A percentile compares a stretch with the other conserved stretches of the same genome.
These are phyloP conservation scores for Ascoidea rubescens DNA, from an alignment of 805 yeast genomes.

Conservation along the genomic window DNA sequence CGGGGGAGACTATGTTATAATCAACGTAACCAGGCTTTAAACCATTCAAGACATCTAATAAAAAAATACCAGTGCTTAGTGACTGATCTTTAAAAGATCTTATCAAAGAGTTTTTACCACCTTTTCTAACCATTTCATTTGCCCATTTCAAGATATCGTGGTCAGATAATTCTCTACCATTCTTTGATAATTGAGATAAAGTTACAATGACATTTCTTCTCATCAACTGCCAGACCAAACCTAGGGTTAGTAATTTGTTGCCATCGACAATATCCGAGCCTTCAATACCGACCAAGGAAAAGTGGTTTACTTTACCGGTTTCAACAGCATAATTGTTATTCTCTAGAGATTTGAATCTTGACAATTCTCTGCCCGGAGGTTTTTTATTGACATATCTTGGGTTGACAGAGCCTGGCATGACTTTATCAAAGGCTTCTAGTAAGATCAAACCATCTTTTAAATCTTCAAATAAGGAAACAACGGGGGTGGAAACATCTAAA, in stretches of 20 bases:
- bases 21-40: conserved; percentile 96
- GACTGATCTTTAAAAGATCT: conserved; percentile 81
- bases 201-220: conserved; percentile 87
- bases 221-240: conserved; percentile 97
- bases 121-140: conserved; percentile 68
- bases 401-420: conserved; percentile 84
- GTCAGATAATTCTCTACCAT: conserved; percentile 70
- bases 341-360: conserved; percentile 90
- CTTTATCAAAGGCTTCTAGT: conserved; percentile 90
- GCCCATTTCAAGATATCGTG: conserved; percentile 90
- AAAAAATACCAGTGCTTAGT: conserved; percentile 63
- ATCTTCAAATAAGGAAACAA: conserved; percentile 83
- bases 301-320: conserved; percentile 81
- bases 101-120: conserved; percentile 58
- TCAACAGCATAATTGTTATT: conserved; percentile 98
- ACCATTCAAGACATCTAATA: conserved; percentile 84
- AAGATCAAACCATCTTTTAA: conserved; percentile 83
- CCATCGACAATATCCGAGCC: conserved; percentile 97
- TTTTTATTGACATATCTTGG: conserved; percentile 69
- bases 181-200: conserved; percentile 52
- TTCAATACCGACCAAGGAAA: conserved; percentile 93
- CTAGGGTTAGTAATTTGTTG: conserved; percentile 74
- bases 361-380: conserved; percentile 57
- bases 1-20: conserved; percentile 77
- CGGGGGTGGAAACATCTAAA: conserved; percentile 90